Percentiles rank a stretch among this genome's conserved stretches.
Evolutionary conservation across 345 rosid genomes (phyloP).

Genomic region (Adansonia digitata): DNA sequence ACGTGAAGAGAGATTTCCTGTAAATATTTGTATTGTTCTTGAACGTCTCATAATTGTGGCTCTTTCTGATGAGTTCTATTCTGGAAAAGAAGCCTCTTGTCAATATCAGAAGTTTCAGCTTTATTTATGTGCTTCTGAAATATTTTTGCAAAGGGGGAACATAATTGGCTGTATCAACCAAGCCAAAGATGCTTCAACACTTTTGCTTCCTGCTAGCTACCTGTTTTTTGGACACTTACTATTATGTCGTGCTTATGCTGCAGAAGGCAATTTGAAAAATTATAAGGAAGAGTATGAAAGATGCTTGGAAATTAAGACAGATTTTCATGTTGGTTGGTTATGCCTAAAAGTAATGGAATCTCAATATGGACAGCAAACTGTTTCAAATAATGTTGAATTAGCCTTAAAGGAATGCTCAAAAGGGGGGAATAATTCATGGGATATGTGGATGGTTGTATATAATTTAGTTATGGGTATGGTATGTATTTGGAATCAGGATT

Average conservation of each 20-base stretch:
- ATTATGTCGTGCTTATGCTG: conserved; percentile 77
- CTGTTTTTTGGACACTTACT: conserved; percentile 70
- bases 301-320: conserved; percentile 80
- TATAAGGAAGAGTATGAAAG: conserved; percentile 50
- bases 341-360: conserved; percentile 67
- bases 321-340: conserved; percentile 66
- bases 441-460: conserved; percentile 59
- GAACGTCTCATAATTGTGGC: conserved; percentile 49
- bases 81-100: conserved; percentile 23
- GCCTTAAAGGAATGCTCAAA: conserved; percentile 44
- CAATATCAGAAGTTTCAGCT: conserved; percentile 76
- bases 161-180: conserved; percentile 34
- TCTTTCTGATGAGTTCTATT: conserved; percentile 49
- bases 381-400: conserved; percentile 40
- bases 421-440: conserved; percentile 39
- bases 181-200: conserved; percentile 55
- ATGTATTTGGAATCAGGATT: conserved; percentile 45
- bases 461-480: conserved; percentile 51
- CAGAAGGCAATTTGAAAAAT: conserved; percentile 35
- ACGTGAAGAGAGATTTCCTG: conserved; percentile 81
- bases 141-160: conserved; percentile 57
- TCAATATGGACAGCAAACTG: conserved; percentile 47
- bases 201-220: conserved; percentile 53
- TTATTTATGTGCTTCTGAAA: conserved; percentile 82
- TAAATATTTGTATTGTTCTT: conserved; percentile 44